Evolutionary conservation across 2,329 filamentous ascomycete genomes (phyloP), one percentile per base, ranked within the genome.

Genomic region (Penicillium corylophilum): DNA sequence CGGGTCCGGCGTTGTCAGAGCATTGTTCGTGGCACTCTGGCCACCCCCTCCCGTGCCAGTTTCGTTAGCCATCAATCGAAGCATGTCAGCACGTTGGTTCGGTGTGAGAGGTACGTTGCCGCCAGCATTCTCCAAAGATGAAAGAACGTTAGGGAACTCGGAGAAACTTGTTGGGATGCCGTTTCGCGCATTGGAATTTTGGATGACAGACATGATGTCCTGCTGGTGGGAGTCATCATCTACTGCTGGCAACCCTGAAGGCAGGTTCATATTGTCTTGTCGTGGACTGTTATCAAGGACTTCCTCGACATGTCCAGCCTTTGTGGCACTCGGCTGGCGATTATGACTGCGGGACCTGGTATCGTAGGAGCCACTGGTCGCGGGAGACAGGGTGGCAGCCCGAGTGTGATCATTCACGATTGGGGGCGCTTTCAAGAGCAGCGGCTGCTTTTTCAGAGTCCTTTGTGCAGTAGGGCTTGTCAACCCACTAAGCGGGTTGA

Each of bases 1-100:
- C 0, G 82, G 75, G 12, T 72, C 76, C 3, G 82, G 81, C 15
- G 78, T 80, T 40, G 80, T 75, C 10, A 85, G 72, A 2, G 82
- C 82, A 56, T 83, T 85, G 65, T 84, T 83, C 3, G 68, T 66
- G 6, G 69, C 28, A 60, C 12, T 68, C 61, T 0, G 68, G 15
- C 71, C 70, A 15, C 71, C 67, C 22, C 77, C 72, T 5, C 68
- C 67, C 1, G 72, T 64, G 48, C 71, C 77, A 53, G 72, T 77
- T 51, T 77, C 74, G 55, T 72, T 72, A 47, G 74, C 74, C 63
- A 77, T 77, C 48, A 76, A 68, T 35, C 74, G 74, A 38, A 77
- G 70, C 70, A 77, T 74, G 52, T 77, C 74, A 18, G 73, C 75
- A n/a, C 75, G 73, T 51, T 77, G 74, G 26, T 73, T 71, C 9